Base-by-base conservation (phyloP, 192 early-diverging fungal species). In the Rhizoclosmatium globosum region DNA sequence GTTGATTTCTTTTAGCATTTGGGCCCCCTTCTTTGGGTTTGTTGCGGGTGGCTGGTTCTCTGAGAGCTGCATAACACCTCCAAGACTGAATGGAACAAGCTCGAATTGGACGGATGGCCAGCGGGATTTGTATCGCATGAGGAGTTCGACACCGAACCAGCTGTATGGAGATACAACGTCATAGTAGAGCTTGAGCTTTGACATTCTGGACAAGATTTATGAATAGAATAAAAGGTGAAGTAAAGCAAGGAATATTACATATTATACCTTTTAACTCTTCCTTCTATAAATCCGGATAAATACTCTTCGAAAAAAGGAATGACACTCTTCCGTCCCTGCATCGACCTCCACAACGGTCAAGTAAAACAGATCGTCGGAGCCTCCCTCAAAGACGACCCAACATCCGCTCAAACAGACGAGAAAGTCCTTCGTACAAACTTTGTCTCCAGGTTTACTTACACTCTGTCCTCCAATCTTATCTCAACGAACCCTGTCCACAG, bases 321-420 rank as follows among this genome's bases (percentile, higher is more conserved):
- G 81, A 93, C 95, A 43, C 78, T 84, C 80, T 98, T 99, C 85
- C 88, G 94, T 21, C 96, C 97, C n/a, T 99, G 98, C 87, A 98
- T 99, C 79, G 98, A 99, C 87, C 87, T 99, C 61, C 98, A 99
- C 87, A 80, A 91, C 47, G 98, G 98, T 50, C 92, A 95, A 82
- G 98, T 99, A 74, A 99, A 99, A 85, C 98, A 99, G 83, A 98
- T 99, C 68, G 96, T 99, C 60, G 98, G 98, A 44, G 96, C 94
- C 53, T 94, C 97, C 60, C 88, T 99, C 21, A 88, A 82, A 76
- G 70, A 79, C 50, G 69, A 84, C 47, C 86, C 83, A 41, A 86
- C 84, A 7, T 78, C 88, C 3, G 74, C 71, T 38, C 15, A 62
- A 39, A 39, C 74, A 45, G 45, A 56, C 44, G 72, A 74, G 42